Evolutionary conservation across 192 early-diverging fungal genomes (phyloP), one percentile per base, ranked within the genome.

Genomic region (Mortierella alpina): DNA sequence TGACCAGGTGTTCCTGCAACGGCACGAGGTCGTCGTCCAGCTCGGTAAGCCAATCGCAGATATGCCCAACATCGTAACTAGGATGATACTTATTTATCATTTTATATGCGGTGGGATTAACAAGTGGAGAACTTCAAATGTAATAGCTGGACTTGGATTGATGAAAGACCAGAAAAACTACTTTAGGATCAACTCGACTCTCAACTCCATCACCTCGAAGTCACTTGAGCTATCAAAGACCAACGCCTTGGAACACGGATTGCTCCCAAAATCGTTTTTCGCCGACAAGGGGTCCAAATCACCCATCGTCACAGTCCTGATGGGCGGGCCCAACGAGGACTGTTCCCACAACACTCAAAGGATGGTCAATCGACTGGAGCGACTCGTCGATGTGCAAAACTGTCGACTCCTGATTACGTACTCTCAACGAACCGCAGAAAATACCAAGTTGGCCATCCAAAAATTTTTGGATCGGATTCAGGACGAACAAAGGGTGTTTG

Each of bases 81-180:
- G 7, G 7, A 40, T n/a, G 6, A 57, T 50, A 50, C 17, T 31
- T 31, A 31, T 31, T 31, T 31, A 31, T 31, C 31, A 3, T 31
- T 31, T 31, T 31, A 31, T 3, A 31, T 31, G 1, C 31, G 6
- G 7, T 31, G 14, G 20, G 48, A 31, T 22, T 13, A 50, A 7
- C n/a, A 10, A 31, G 45, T 22, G 18, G 31, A 20, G n/a, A 11
- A 62, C 10, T 49, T 12, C 60, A 61, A 45, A 20, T 49, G 3
- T 14, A 11, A 63, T 44, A 79, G 76, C 70, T 52, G 77, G 47
- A 17, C n/a, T 80, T n/a, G 77, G 77, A n/a, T 45, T 68, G 41
- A 80, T 80, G 77, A 80, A 80, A 23, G 77, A 80, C 47, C 77
- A 80, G 46, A 80, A 72, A 18, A 80, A 80, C n/a, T 80, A 80